Conservation (phyloP, 2,329 filamentous ascomycete genomes). For the Epicoccum nigrum region DNA sequence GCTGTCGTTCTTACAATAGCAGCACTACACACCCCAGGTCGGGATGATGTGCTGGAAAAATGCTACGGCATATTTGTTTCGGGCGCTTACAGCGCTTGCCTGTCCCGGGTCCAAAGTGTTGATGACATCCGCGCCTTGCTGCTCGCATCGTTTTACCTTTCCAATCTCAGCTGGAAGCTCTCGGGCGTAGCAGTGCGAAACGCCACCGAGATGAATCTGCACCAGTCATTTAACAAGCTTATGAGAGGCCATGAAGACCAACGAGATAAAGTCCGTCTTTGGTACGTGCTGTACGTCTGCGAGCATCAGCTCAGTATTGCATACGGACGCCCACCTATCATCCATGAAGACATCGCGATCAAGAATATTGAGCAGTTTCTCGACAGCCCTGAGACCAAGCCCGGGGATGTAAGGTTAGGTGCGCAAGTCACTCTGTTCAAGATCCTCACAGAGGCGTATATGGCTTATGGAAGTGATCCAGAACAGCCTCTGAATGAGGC, state of each 20-base stretch:
- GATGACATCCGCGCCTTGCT: constrained; percentile 49
- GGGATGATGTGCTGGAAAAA: constrained; percentile 36
- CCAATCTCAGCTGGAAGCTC: constrained; percentile 50
- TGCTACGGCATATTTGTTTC: constrained; percentile 44
- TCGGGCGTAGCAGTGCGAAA: constrained; percentile 49
- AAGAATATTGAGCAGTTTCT: constrained; percentile 45
- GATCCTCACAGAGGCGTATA: constrained; percentile 44
- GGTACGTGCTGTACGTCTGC: constrained; percentile 49
- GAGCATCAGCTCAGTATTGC: constrained; percentile 52
- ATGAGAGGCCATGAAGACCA: constrained; percentile 43
- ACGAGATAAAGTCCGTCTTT: constrained; percentile 47
- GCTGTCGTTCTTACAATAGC: constrained; percentile 40
- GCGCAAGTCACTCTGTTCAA: constrained; percentile 43
- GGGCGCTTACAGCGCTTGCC: constrained; percentile 41
- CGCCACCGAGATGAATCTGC: constrained; percentile 50
- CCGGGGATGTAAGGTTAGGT: constrained; percentile 38
- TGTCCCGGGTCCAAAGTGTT: constrained; percentile 45
- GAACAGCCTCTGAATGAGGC: constrained; percentile 46
- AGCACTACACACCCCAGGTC: constrained; percentile 37
- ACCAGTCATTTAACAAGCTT: constrained; percentile 47
- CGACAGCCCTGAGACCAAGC: constrained; percentile 35
- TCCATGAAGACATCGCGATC: constrained; percentile 48
- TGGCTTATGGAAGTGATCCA: constrained; percentile 40
- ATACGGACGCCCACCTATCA: constrained; percentile 50
- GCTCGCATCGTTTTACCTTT: constrained; percentile 50